Percentiles rank a stretch among this genome's conserved stretches.
phyloP scores from a whole-genome alignment of 352 stramenopile genomes.

The Halophytophthora polymorphica region DNA sequence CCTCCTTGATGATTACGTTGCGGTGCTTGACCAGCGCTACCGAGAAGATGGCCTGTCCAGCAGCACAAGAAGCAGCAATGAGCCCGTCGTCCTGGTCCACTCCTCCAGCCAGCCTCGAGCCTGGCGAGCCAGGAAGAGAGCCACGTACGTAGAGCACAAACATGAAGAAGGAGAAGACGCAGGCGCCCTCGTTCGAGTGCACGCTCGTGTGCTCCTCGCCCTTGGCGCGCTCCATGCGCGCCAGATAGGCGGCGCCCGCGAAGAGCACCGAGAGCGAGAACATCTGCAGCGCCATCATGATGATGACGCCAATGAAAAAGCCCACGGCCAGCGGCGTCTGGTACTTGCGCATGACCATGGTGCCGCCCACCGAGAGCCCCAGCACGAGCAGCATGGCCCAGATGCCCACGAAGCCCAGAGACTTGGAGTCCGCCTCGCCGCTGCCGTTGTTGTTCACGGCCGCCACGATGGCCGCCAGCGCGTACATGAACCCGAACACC shows the following conservation, averaged over 20 bases:
- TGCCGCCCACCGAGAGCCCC: conserved; percentile 76
- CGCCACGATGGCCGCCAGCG: conserved; percentile 78
- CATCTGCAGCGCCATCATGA: conserved; percentile 90
- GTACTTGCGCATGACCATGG: conserved; percentile 89
- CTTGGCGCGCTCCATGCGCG: conserved; percentile 58
- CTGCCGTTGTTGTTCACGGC: conserved; percentile 75
- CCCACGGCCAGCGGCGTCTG: conserved; percentile 81
- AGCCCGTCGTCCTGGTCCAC: background rate
- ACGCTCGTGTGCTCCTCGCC: conserved; percentile 55
- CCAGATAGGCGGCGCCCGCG: conserved; percentile 65
- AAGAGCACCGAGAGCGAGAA: conserved; percentile 82
- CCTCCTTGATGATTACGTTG: conserved; percentile 82
- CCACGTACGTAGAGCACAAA: conserved; percentile 80
- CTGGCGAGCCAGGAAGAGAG: background rate
- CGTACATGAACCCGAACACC: conserved; percentile 85
- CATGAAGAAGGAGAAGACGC: conserved; percentile 87
- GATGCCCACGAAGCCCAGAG: conserved; percentile 75
- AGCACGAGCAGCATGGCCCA: conserved; percentile 85
- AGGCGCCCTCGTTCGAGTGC: conserved; percentile 71
- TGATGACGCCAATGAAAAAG: conserved; percentile 89
- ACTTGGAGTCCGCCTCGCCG: conserved; percentile 69
- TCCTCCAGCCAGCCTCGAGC: background rate
- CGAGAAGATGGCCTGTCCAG: conserved; percentile 48
- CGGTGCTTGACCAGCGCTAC: conserved; percentile 73
- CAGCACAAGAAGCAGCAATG: conserved; percentile 1